Evolutionary conservation across 164 flowering plant genomes (phyloP).

Genomic region (Magnolia kwangsiensis): DNA sequence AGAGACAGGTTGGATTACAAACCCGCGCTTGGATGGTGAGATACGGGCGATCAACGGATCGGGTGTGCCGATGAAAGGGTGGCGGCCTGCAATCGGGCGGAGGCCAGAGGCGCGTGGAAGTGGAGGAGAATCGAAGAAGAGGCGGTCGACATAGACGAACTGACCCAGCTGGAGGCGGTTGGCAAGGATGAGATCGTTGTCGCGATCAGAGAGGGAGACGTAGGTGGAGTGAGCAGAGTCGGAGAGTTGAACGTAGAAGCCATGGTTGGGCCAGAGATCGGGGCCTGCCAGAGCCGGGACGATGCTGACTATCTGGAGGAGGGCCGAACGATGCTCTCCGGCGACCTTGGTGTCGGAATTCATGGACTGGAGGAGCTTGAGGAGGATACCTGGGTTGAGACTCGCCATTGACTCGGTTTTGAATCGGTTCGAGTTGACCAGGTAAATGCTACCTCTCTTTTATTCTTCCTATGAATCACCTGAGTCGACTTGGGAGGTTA

Average conservation of each 20-base stretch:
- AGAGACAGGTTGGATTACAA: conserved; percentile 68
- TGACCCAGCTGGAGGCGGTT: conserved; percentile 91
- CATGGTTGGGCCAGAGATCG: conserved; percentile 71
- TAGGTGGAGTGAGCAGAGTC: conserved; percentile 91
- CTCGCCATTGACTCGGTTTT: conserved; percentile 50
- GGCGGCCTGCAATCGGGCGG: conserved; percentile 84
- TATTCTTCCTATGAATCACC: too few species aligned
- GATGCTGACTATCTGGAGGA: conserved; percentile 83
- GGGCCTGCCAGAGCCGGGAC: conserved; percentile 48
- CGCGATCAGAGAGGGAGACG: conserved; percentile 79
- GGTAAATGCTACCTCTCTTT: too few species aligned
- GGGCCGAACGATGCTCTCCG: conserved; percentile 82
- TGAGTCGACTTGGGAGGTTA: too few species aligned
- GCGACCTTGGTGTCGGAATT: conserved; percentile 59
- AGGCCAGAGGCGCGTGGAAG: conserved; percentile 63
- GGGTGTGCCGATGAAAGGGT: conserved; percentile 65
- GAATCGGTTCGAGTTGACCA: background rate
- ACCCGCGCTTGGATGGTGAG: conserved; percentile 52
- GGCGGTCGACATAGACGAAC: conserved; percentile 68
- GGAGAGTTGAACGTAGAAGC: conserved; percentile 85
- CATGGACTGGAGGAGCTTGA: conserved; percentile 83
- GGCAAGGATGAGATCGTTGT: conserved; percentile 77
- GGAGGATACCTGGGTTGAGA: conserved; percentile 77
- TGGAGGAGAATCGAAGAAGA: conserved; percentile 63
- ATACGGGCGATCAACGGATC: conserved; percentile 61